Evolutionary conservation across 208 protist genomes (phyloP).

Genomic region (Giardia duodenalis): DNA sequence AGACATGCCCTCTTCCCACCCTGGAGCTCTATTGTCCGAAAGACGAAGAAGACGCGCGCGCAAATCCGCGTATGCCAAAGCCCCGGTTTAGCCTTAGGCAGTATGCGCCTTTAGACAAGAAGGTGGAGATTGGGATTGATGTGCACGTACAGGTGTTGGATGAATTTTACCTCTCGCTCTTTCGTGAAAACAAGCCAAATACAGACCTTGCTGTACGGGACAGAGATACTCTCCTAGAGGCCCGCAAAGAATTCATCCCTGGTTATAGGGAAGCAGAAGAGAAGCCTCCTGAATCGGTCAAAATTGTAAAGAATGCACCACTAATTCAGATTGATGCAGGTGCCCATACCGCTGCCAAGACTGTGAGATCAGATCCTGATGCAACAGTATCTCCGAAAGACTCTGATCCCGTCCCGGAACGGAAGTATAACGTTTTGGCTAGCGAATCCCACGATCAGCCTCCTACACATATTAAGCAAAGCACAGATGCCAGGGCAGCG

Average conservation of each 20-base stretch:
- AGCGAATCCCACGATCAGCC: neutral
- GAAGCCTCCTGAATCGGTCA: neutral
- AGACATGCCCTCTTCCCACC: constrained; percentile 18
- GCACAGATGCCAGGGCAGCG: too few relatives aligned
- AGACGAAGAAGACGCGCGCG: neutral
- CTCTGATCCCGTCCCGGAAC: neutral
- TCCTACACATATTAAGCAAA: too few relatives aligned
- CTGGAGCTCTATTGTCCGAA: neutral
- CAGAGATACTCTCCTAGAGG: neutral
- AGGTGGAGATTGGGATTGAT: neutral
- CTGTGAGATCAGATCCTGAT: neutral
- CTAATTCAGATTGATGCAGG: too few relatives aligned
- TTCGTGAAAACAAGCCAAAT: neutral
- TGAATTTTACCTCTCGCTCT: neutral
- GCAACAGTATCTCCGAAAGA: neutral
- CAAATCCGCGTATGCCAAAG: neutral
- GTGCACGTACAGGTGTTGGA: constrained; percentile 4
- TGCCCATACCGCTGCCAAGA: neutral
- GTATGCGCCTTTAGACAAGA: neutral
- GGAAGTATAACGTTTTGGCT: neutral
- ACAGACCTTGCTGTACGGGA: neutral
- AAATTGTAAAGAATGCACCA: neutral
- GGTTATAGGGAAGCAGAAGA: neutral
- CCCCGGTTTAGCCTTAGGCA: neutral
- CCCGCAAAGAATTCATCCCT: neutral